Percentiles rank a stretch among this genome's conserved stretches.
Conservation (phyloP, 2,329 filamentous ascomycete species). For the Arthrobotrys sinensis region DNA sequence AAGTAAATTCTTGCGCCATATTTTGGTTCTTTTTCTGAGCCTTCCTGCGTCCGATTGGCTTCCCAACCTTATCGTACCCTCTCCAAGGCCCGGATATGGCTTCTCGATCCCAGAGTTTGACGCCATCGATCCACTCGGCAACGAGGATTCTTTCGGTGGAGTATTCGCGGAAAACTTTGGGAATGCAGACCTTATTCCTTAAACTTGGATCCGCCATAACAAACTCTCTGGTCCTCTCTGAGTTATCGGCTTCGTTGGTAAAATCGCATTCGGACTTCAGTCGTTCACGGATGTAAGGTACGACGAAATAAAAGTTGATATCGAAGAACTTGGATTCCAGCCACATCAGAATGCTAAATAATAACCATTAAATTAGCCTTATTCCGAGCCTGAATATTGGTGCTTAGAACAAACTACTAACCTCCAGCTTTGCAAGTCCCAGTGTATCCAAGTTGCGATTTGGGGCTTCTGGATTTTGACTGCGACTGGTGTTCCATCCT, state of each 20-base stretch:
- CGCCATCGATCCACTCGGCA: constrained; percentile 97
- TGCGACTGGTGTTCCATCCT: constrained; percentile 91
- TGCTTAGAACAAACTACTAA: constrained; percentile 67
- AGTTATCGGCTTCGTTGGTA: constrained; percentile 89
- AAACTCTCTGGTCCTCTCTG: constrained; percentile 83
- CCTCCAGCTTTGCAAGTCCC: constrained; percentile 97
- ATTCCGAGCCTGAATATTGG: neutral
- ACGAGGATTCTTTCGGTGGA: constrained; percentile 80
- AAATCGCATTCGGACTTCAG: constrained; percentile 95
- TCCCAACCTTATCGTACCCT: constrained; percentile 74
- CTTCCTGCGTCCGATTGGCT: constrained; percentile 50
- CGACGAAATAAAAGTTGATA: constrained; percentile 89
- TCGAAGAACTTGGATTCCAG: constrained; percentile 75
- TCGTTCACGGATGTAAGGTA: constrained; percentile 94
- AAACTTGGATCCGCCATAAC: constrained; percentile 82
- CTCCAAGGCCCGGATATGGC: constrained; percentile 83
- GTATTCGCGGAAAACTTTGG: constrained; percentile 84
- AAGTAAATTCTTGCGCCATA: constrained; percentile 42
- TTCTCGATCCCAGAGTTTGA: constrained; percentile 92
- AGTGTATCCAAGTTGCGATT: constrained; percentile 89
- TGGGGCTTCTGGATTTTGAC: constrained; percentile 97
- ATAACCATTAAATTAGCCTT: neutral
- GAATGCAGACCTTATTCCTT: constrained; percentile 87
- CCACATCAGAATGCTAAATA: constrained; percentile 61
- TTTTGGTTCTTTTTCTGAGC: constrained; percentile 30